Evolutionary conservation across 2,329 filamentous ascomycete species (phyloP).

Genomic region (Fusarium sororula): DNA sequence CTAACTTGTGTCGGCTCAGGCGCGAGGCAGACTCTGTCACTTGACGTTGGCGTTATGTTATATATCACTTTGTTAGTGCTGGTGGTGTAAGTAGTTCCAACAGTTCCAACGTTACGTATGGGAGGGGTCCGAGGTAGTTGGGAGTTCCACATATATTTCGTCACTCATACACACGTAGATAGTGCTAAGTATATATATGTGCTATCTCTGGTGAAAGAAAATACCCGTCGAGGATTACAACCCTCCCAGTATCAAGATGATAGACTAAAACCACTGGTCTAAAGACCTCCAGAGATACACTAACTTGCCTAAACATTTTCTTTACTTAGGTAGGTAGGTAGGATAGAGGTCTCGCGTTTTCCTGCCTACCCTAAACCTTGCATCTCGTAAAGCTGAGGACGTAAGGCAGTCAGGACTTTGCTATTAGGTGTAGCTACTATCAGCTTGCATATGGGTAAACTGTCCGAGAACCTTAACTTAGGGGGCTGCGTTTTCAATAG

Average conservation of each 20-base stretch:
- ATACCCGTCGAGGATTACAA: not conserved
- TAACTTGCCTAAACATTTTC: not conserved
- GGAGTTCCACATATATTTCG: conserved; percentile 22
- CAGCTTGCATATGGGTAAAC: not conserved
- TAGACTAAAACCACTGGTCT: not conserved
- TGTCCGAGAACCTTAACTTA: not conserved
- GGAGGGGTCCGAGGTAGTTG: not conserved
- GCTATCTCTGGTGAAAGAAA: not conserved
- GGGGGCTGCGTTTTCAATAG: not conserved
- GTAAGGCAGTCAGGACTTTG: no score
- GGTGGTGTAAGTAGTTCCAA: not conserved
- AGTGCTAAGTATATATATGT: not conserved
- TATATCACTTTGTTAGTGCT: not conserved
- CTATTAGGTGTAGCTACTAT: no score
- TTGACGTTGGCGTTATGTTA: not conserved
- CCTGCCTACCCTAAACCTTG: not conserved
- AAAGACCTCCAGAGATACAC: not conserved
- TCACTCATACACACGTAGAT: not conserved
- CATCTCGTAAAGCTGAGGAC: not conserved
- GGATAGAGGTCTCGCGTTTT: not conserved
- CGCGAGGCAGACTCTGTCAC: not conserved
- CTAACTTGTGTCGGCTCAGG: not conserved
- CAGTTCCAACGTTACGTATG: not conserved
- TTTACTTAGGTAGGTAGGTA: not conserved
- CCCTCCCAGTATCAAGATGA: not conserved